Conservation (phyloP, 2,329 filamentous ascomycete genomes). For the Camillea tinctor region DNA sequence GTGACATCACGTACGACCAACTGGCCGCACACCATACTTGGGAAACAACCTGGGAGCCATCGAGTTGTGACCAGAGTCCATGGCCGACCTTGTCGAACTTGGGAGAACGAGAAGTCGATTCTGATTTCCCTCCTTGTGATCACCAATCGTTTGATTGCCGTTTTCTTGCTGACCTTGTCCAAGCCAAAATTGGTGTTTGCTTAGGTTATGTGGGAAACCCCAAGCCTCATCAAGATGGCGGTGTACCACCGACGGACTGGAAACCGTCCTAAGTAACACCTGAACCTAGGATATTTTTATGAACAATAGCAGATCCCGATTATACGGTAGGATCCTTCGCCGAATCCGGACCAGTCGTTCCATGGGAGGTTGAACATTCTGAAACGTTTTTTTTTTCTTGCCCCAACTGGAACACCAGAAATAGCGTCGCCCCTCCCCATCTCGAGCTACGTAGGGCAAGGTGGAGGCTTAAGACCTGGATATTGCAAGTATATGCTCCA, state of each 20-base stretch:
- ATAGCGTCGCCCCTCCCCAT: slow-evolving; percentile 21
- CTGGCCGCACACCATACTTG: slow-evolving; percentile 17
- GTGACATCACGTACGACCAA: slow-evolving; percentile 25
- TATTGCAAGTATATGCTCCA: slow-evolving; percentile 21
- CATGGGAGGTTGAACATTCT: slow-evolving; percentile 20
- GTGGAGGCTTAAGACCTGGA: slow-evolving; percentile 20
- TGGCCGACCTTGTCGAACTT: slow-evolving; percentile 10
- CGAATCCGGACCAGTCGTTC: slow-evolving; percentile 23
- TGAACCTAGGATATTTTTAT: slow-evolving; percentile 12
- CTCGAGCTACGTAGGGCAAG: slow-evolving; percentile 26
- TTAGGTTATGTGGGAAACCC: slow-evolving; percentile 15
- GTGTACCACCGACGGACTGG: slow-evolving; percentile 25
- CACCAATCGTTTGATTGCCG: slow-evolving; percentile 13
- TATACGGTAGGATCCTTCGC: slow-evolving; percentile 23
- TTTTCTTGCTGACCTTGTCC: slow-evolving; percentile 11
- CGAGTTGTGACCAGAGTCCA: background rate
- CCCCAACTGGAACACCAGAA: slow-evolving; percentile 24
- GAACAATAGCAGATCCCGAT: slow-evolving; percentile 19
- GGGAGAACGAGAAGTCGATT: slow-evolving; percentile 7
- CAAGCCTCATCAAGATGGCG: slow-evolving; percentile 26
- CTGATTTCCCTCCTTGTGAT: slow-evolving; percentile 4
- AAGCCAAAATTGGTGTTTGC: slow-evolving; percentile 18
- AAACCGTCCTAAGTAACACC: slow-evolving; percentile 17
- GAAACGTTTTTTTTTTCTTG: slow-evolving; percentile 29
- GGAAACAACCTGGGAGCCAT: slow-evolving; percentile 12